Conservation (phyloP, 495 filamentous ascomycete species). For the Talaromyces borbonicus region DNA sequence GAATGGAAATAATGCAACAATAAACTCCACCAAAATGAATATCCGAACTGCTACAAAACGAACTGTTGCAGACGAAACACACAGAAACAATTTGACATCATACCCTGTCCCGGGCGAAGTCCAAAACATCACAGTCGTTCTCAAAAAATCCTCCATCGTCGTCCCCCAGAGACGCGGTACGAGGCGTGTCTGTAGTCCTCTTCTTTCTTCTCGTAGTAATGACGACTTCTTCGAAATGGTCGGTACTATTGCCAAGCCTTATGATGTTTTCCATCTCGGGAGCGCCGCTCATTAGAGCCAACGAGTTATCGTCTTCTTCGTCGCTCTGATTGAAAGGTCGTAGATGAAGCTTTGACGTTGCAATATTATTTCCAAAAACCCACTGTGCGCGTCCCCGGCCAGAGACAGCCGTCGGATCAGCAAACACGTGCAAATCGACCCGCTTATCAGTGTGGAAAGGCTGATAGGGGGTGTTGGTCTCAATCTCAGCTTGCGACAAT, state of each 20-base stretch:
- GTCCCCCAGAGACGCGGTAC: constrained; percentile 15
- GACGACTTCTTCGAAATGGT: constrained; percentile 66
- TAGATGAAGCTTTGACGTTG: constrained; percentile 52
- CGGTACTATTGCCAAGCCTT: constrained; percentile 46
- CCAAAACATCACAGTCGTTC: constrained; percentile 85
- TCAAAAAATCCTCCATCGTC: constrained; percentile 85
- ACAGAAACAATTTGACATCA: constrained; percentile 21
- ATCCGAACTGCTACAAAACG: constrained; percentile 5
- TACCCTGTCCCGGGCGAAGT: constrained; percentile 80
- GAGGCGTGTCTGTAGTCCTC: constrained; percentile 17
- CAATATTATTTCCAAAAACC: constrained; percentile 62
- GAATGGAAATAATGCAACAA: constrained; percentile 1
- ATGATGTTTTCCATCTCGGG: constrained; percentile 44
- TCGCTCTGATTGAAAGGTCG: constrained; percentile 34
- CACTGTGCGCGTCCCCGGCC: constrained; percentile 33
- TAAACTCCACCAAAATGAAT: not conserved
- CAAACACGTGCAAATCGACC: constrained; percentile 58
- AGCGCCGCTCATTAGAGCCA: constrained; percentile 26
- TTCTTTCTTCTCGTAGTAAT: constrained; percentile 67
- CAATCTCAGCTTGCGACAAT: constrained; percentile 80
- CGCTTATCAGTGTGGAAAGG: constrained; percentile 84
- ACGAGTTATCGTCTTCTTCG: constrained; percentile 42
- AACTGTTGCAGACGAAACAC: not conserved
- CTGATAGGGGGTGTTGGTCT: constrained; percentile 82
- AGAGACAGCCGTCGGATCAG: constrained; percentile 15